Percentiles rank a stretch among this genome's conserved stretches.
Evolutionary conservation across 148 eudicot species (phyloP).

Genomic region (Rhododendron simsii): DNA sequence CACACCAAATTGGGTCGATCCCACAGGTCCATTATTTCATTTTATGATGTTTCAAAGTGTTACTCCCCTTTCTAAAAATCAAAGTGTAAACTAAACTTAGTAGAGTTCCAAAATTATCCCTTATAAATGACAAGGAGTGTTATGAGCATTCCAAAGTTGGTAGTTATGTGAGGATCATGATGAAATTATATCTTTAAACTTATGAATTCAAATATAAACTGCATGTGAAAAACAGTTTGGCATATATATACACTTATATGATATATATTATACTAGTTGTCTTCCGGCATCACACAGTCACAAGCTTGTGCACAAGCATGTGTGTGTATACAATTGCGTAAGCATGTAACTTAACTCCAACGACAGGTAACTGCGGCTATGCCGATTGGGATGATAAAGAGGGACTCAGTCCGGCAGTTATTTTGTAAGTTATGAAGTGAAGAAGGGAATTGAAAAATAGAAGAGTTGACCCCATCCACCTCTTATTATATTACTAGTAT

Average conservation of each 20-base stretch:
- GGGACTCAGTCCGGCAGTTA: background rate
- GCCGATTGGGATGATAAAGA: background rate
- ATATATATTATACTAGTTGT: background rate
- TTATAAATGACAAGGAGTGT: background rate
- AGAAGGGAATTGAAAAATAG: background rate
- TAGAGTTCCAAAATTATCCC: background rate
- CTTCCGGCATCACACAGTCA: background rate
- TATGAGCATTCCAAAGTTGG: background rate
- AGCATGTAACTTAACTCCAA: background rate
- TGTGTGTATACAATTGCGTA: background rate
- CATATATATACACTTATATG: background rate
- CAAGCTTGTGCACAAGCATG: background rate
- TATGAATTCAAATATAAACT: background rate
- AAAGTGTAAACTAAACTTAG: background rate
- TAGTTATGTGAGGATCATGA: background rate
- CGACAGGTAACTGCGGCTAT: background rate
- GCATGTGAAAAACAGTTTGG: background rate
- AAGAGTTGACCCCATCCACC: background rate
- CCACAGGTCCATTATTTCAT: background rate
- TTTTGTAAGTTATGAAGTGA: background rate
- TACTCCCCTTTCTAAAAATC: background rate
- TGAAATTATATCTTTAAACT: background rate
- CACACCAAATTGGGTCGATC: background rate
- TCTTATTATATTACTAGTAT: background rate
- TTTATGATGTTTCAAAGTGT: background rate